Conservation (phyloP, 345 rosid species). For the Lenwebbia sp. region DNA sequence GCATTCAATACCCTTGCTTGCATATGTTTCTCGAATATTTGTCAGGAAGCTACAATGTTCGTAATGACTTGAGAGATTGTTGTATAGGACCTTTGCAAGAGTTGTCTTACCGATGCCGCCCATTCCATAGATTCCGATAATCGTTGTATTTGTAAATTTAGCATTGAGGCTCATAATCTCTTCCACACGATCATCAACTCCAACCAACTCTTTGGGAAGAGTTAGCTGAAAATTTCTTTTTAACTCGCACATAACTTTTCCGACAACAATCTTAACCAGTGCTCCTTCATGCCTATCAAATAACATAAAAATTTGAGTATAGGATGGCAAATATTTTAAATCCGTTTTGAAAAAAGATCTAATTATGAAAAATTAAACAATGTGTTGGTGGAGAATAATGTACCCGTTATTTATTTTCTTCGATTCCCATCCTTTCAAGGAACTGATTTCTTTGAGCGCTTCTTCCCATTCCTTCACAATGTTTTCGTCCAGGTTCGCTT, state of each 20-base stretch:
- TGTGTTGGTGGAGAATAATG: not conserved
- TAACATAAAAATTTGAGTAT: too few relatives aligned
- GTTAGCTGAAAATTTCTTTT: too few relatives aligned
- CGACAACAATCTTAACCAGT: too few relatives aligned
- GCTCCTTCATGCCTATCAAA: too few relatives aligned
- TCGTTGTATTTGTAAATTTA: too few relatives aligned
- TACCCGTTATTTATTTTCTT: not conserved
- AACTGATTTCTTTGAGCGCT: not conserved
- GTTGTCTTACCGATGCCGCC: not conserved
- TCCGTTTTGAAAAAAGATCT: not conserved
- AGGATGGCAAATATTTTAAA: not conserved
- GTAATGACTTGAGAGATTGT: not conserved
- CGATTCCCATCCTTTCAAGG: not conserved
- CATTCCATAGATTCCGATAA: not conserved
- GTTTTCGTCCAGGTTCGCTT: not conserved
- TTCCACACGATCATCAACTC: not conserved
- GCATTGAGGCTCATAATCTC: not conserved
- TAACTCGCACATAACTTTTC: too few relatives aligned
- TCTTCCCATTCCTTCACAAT: not conserved
- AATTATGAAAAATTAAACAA: not conserved
- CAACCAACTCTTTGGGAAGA: too few relatives aligned
- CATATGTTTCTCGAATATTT: not conserved
- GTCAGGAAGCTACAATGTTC: not conserved
- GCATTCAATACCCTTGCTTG: not conserved
- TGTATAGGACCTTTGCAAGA: not conserved